Evolutionary conservation across 2,329 filamentous ascomycete genomes (phyloP).

Genomic region (Claviceps spartinae): DNA sequence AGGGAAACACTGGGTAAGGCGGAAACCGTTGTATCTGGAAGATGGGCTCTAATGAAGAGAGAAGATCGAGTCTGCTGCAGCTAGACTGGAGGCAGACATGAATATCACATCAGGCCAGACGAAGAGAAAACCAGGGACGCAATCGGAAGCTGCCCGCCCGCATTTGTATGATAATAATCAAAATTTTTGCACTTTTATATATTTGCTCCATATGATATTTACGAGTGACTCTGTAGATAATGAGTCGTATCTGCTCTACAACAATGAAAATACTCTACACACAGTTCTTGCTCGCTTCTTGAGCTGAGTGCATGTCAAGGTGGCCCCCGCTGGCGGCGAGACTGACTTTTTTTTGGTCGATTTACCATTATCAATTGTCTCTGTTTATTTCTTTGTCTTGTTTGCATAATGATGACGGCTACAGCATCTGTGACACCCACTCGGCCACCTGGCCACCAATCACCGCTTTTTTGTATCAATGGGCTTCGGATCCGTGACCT

Average conservation of each 20-base stretch:
- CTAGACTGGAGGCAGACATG: constrained; percentile 4
- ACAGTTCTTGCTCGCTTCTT: neutral
- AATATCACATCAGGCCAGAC: constrained; percentile 2
- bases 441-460: neutral
- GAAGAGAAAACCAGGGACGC: neutral
- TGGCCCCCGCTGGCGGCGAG: neutral
- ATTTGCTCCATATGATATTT: neutral
- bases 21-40: constrained; percentile 1
- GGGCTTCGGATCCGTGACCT: constrained; percentile 37
- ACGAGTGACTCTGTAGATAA: neutral
- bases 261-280: neutral
- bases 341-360: too few species aligned
- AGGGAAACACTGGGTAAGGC: neutral
- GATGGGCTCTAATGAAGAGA: neutral
- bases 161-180: constrained; percentile 9
- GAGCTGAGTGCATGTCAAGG: neutral
- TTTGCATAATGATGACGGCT: neutral
- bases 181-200: neutral
- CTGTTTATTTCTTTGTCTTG: neutral
- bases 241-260: neutral
- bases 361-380: too few species aligned
- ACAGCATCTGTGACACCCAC: neutral
- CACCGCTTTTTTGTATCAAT: constrained; percentile 14
- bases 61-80: neutral
- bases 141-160: constrained; percentile 2